Conservation (phyloP, 331 rosid genomes). For the Pyrus hybrid region DNA sequence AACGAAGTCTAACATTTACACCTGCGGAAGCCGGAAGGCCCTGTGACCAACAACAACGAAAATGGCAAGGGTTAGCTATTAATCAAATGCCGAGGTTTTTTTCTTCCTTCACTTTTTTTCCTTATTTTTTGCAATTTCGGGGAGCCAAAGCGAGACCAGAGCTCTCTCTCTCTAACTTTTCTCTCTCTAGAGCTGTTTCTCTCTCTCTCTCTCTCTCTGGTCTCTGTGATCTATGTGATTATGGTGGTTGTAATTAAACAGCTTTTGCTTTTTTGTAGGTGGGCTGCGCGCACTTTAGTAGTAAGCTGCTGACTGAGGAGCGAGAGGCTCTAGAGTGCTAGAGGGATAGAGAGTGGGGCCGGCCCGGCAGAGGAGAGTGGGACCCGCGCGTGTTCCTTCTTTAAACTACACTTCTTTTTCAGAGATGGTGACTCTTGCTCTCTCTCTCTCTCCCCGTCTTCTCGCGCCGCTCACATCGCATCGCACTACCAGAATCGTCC, state of each 20-base stretch:
- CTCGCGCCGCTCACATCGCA: not conserved
- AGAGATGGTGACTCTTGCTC: constrained; percentile 27
- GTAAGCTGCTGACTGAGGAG: not conserved
- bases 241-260: not conserved
- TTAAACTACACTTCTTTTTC: constrained; percentile 40
- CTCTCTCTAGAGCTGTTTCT: constrained; percentile 3
- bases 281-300: constrained; percentile 23
- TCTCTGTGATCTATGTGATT: not conserved
- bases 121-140: not conserved
- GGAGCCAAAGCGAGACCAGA: not conserved
- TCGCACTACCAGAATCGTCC: not conserved
- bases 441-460: not conserved
- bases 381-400: constrained; percentile 51
- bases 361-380: constrained; percentile 3
- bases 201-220: constrained; percentile 1
- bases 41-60: not conserved
- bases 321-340: not conserved
- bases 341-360: too few species aligned
- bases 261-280: constrained; percentile 4
- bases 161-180: not conserved
- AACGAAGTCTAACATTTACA: constrained; percentile 14
- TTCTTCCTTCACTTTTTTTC: not conserved
- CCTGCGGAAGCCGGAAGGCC: not conserved
- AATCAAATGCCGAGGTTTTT: not conserved
- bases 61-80: not conserved